phyloP scores from a whole-genome alignment of 805 yeast species.

The Wilhelminamyces savonicus region DNA sequence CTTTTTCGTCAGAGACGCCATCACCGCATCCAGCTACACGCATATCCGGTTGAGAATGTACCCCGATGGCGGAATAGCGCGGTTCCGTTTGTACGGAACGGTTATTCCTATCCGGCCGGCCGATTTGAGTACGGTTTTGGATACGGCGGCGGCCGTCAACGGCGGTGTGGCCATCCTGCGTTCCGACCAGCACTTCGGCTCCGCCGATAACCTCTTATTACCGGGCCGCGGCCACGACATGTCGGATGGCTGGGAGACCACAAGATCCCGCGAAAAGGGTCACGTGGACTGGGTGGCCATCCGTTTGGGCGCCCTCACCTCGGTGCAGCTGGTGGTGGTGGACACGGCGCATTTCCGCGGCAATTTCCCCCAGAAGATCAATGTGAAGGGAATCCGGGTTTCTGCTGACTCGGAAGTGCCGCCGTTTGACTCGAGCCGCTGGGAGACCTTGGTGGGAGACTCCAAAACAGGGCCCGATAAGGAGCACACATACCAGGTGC shows the following conservation, averaged over 20 bases:
- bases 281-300: slow-evolving; percentile 92
- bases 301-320: slow-evolving; percentile 63
- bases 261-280: slow-evolving; percentile 73
- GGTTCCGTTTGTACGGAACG: slow-evolving; percentile 83
- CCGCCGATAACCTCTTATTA: slow-evolving; percentile 79
- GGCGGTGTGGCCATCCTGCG: slow-evolving; percentile 85
- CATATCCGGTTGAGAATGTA: slow-evolving; percentile 85
- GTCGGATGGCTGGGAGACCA: slow-evolving; percentile 99
- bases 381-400: slow-evolving; percentile 54
- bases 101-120: slow-evolving; percentile 67
- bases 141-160: slow-evolving; percentile 72
- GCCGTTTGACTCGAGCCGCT: slow-evolving; percentile 38
- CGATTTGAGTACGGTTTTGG: slow-evolving; percentile 42
- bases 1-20: slow-evolving; percentile 57
- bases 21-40: slow-evolving; percentile 63
- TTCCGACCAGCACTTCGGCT: slow-evolving; percentile 92
- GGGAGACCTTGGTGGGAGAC: slow-evolving; percentile 63
- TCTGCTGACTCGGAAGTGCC: slow-evolving; percentile 27
- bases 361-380: slow-evolving; percentile 80
- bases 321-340: slow-evolving; percentile 54
- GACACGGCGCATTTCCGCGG: slow-evolving; percentile 96
- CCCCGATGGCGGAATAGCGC: slow-evolving; percentile 97
- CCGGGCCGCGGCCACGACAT: slow-evolving; percentile 96
- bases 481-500: slow-evolving; percentile 56
- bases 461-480: slow-evolving; percentile 77